Evolutionary conservation across 2,329 filamentous ascomycete species (phyloP).

Genomic region (Zopfia rhizophila): DNA sequence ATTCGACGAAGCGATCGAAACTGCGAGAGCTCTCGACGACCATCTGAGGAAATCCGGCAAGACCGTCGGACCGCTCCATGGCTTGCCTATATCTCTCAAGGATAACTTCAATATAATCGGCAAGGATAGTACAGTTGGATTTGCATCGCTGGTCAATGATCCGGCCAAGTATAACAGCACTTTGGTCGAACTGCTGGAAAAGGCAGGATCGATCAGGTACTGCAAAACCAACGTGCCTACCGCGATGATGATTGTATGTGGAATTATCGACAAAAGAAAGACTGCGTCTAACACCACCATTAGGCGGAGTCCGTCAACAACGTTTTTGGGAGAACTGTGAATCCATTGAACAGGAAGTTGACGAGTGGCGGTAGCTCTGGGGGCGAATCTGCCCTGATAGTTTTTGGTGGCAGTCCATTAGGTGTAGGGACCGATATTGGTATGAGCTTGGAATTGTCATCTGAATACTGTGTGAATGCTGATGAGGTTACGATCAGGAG

Average conservation of each 20-base stretch:
- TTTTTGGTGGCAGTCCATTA: constrained; percentile 67
- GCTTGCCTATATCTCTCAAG: constrained; percentile 73
- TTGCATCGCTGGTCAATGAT: constrained; percentile 69
- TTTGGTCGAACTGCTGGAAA: constrained; percentile 67
- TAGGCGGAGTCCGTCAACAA: constrained; percentile 72
- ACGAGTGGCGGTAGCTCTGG: constrained; percentile 74
- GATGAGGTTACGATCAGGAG: constrained; percentile 46
- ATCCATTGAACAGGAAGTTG: constrained; percentile 68
- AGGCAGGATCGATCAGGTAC: constrained; percentile 73
- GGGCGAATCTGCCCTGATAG: constrained; percentile 72
- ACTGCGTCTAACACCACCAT: constrained; percentile 20
- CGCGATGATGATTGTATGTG: constrained; percentile 70
- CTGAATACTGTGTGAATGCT: background rate
- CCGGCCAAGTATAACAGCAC: constrained; percentile 67
- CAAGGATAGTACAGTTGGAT: constrained; percentile 71
- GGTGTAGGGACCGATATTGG: constrained; percentile 74
- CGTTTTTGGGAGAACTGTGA: constrained; percentile 70
- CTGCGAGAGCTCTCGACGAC: constrained; percentile 64
- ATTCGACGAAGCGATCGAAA: constrained; percentile 63
- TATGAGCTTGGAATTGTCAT: constrained; percentile 27
- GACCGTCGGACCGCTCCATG: constrained; percentile 72
- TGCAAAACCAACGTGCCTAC: constrained; percentile 77
- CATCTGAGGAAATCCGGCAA: constrained; percentile 58
- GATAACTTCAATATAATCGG: constrained; percentile 74
- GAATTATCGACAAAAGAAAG: too few relatives aligned